Evolutionary conservation across 176 grass and related monocot genomes (phyloP).

Genomic region (Rhynchospora breviuscula): DNA sequence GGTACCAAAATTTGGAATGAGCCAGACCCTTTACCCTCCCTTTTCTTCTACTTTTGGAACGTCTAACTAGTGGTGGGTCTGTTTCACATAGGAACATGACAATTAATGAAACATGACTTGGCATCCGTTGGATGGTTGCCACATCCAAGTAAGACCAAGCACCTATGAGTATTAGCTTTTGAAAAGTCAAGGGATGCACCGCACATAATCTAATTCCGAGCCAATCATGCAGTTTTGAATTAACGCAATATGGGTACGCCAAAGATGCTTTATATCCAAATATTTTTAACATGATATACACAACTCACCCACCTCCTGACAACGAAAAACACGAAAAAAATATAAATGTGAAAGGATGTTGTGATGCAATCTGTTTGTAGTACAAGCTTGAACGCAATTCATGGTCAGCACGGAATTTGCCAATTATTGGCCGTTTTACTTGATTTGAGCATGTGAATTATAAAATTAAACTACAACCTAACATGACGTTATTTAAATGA

Average conservation of each 20-base stretch:
- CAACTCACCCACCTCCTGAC: constrained; percentile 8
- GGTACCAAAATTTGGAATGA: neutral
- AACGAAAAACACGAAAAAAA: neutral
- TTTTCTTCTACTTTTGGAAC: neutral
- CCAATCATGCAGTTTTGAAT: constrained; percentile 16
- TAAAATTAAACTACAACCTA: neutral
- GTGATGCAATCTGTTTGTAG: neutral
- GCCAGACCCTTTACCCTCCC: neutral
- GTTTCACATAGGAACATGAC: neutral
- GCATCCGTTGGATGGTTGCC: constrained; percentile 4
- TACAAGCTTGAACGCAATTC: neutral
- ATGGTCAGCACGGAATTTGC: neutral
- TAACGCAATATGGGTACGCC: neutral
- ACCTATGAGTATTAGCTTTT: neutral
- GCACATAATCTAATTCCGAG: neutral
- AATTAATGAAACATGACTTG: neutral
- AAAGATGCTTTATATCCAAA: neutral
- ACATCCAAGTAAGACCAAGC: neutral
- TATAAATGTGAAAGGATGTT: neutral
- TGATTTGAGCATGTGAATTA: neutral
- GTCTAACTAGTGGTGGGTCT: neutral
- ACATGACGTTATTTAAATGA: neutral
- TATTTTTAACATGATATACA: neutral
- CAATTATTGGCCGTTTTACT: neutral
- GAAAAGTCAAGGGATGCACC: neutral